Evolutionary conservation across 2,329 filamentous ascomycete species (phyloP).

Genomic region (Talaromyces sp.): DNA sequence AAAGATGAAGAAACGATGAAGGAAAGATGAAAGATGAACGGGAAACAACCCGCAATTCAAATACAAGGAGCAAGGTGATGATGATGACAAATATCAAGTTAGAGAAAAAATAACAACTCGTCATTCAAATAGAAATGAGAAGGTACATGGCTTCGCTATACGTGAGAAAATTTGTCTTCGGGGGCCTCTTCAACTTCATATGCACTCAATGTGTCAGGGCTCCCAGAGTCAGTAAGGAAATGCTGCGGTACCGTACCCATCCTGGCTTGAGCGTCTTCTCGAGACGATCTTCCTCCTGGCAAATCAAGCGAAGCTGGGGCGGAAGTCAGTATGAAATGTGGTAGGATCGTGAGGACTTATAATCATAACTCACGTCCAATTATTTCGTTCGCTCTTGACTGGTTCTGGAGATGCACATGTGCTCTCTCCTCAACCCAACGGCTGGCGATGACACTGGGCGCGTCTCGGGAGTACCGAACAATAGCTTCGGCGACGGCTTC

Average conservation of each 20-base stretch:
- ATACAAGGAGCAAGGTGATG: not conserved
- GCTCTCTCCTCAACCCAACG: constrained; percentile 57
- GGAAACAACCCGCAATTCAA: not conserved
- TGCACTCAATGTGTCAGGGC: constrained; percentile 24
- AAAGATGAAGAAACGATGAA: not conserved
- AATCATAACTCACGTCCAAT: constrained; percentile 23
- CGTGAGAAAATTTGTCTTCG: not conserved
- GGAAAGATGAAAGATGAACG: not conserved
- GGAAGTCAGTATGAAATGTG: not conserved
- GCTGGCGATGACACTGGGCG: constrained; percentile 48
- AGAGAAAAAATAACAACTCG: not conserved
- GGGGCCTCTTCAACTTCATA: constrained; percentile 34
- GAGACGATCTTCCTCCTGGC: constrained; percentile 17
- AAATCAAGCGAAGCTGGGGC: constrained; percentile 14
- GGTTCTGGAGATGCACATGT: constrained; percentile 28
- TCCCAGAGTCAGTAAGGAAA: constrained; percentile 25
- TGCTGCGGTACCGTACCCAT: constrained; percentile 27
- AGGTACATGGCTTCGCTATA: not conserved
- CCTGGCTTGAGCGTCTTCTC: constrained; percentile 17
- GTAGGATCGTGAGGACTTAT: not conserved
- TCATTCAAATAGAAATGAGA: not conserved
- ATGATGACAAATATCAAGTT: not conserved
- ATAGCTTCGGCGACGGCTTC: constrained; percentile 46
- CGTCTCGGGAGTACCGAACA: constrained; percentile 43
- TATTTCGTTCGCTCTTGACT: constrained; percentile 33